These are phyloP conservation scores for Leptographium flavum DNA, from an alignment of 2,329 filamentous ascomycete species.

Conservation along the genomic window DNA sequence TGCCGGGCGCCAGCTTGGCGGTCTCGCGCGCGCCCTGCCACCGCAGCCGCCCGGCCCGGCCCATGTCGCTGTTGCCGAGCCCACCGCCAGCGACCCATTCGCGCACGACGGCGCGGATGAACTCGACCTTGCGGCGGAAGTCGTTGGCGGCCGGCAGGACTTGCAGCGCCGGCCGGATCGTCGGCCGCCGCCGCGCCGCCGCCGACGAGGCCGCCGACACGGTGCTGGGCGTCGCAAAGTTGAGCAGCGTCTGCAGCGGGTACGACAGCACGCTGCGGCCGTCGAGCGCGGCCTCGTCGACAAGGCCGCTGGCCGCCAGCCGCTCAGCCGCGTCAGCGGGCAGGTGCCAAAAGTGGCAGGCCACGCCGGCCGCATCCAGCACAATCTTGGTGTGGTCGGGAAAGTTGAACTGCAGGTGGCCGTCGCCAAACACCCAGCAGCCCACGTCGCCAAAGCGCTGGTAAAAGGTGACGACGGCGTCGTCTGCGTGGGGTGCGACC, in stretches of 20 bases:
- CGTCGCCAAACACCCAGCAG: slow-evolving; percentile 69
- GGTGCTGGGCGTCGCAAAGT: slow-evolving; percentile 32
- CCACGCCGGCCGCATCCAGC: slow-evolving; percentile 57
- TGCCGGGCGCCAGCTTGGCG: slow-evolving; percentile 18
- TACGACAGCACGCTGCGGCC: slow-evolving; percentile 59
- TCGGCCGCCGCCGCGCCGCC: slow-evolving; percentile 39
- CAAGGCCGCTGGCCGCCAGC: slow-evolving; percentile 49
- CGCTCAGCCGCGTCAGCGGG: slow-evolving; percentile 54
- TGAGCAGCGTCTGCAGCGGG: slow-evolving; percentile 58
- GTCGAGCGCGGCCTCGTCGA: slow-evolving; percentile 55
- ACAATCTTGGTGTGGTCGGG: slow-evolving; percentile 80
- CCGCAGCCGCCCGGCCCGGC: slow-evolving; percentile 35
- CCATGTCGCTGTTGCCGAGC: slow-evolving; percentile 51
- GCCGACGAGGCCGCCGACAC: slow-evolving; percentile 14
- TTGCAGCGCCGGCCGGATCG: slow-evolving; percentile 46
- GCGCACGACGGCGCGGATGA: slow-evolving; percentile 51
- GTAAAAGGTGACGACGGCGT: slow-evolving; percentile 62
- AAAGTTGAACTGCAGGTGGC: slow-evolving; percentile 73
- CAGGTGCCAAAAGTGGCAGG: slow-evolving; percentile 66
- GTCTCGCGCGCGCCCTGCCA: slow-evolving; percentile 47
- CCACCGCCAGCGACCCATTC: slow-evolving; percentile 61
- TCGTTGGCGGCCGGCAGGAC: slow-evolving; percentile 57
- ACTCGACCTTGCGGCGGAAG: slow-evolving; percentile 59
- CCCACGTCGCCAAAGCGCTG: slow-evolving; percentile 70
- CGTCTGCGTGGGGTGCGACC: slow-evolving; percentile 21